These are phyloP conservation scores for Pythium graminicola DNA, from an alignment of 352 stramenopile species.

Conservation along the genomic window DNA sequence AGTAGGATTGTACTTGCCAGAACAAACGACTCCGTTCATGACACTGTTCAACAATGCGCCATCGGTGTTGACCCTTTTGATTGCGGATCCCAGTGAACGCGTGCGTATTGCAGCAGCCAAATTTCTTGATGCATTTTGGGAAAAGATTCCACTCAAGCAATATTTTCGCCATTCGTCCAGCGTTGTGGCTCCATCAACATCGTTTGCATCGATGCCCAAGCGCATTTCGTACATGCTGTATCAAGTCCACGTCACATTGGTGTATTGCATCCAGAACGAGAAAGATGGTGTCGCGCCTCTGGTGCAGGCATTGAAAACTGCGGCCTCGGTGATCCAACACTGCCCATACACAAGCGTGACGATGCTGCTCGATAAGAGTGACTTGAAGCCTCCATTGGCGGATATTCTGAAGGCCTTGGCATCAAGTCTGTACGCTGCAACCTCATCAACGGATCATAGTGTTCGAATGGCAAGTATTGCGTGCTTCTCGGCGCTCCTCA, in stretches of 20 bases:
- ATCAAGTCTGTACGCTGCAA: conserved; percentile 58
- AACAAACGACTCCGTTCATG: conserved; percentile 77
- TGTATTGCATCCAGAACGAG: conserved; percentile 80
- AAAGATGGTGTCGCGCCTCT: conserved; percentile 43
- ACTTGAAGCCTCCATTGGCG: conserved; percentile 46
- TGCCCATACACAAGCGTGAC: conserved; percentile 70
- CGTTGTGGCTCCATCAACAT: conserved; percentile 43
- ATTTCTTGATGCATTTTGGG: conserved; percentile 78
- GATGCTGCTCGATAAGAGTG: conserved; percentile 37
- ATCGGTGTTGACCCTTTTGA: conserved; percentile 70
- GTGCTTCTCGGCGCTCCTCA: conserved; percentile 71
- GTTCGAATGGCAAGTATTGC: conserved; percentile 74
- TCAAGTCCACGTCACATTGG: conserved; percentile 73
- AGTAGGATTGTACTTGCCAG: conserved; percentile 72
- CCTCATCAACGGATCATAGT: conserved; percentile 58
- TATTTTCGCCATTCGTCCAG: conserved; percentile 62
- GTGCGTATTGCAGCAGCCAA: conserved; percentile 64
- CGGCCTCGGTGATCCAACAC: conserved; percentile 64
- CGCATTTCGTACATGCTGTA: conserved; percentile 79
- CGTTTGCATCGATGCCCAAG: conserved; percentile 82
- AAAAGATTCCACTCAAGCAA: conserved; percentile 74
- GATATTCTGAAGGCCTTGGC: conserved; percentile 63
- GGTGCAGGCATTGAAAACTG: conserved; percentile 68
- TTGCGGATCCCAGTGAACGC: conserved; percentile 72
- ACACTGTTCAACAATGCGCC: conserved; percentile 68